A percentile compares a stretch with the other conserved stretches of the same genome.
phyloP scores from a whole-genome alignment of 1,284 basidiomycete species.

The Sanghuangporus sanghuang region DNA sequence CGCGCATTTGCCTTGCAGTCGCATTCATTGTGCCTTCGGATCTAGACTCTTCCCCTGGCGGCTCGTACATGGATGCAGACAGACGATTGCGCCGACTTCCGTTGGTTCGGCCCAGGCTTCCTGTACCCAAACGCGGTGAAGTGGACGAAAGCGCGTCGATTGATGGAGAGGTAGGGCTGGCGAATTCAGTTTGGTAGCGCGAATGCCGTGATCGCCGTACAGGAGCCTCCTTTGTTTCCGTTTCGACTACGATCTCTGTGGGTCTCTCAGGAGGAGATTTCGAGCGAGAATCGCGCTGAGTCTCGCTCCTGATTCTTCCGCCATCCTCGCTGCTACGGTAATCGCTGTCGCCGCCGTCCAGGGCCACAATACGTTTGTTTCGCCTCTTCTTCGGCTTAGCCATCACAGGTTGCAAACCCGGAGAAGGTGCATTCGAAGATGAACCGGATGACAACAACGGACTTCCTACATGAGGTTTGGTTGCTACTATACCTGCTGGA shows the following conservation, averaged over 20 bases:
- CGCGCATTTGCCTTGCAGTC: conserved; percentile 33
- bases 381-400: conserved; percentile 42
- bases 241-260: neutral
- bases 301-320: conserved; percentile 1
- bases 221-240: neutral
- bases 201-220: conserved; percentile 33
- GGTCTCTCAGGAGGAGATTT: conserved; percentile 2
- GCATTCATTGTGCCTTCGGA: conserved; percentile 27
- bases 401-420: conserved; percentile 34
- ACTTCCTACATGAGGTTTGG: conserved; percentile 13
- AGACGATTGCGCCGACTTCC: conserved; percentile 44
- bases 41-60: conserved; percentile 21
- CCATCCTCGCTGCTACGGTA: conserved; percentile 27
- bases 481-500: conserved; percentile 36
- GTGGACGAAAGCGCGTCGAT: conserved; percentile 25
- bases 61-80: conserved; percentile 60
- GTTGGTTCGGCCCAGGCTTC: conserved; percentile 9
- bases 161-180: conserved; percentile 12
- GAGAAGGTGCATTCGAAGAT: conserved; percentile 37
- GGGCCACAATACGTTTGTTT: conserved; percentile 64
- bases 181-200: conserved; percentile 44
- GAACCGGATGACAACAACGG: conserved; percentile 31
- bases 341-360: conserved; percentile 40
- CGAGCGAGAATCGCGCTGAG: conserved; percentile 22
- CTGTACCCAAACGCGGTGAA: conserved; percentile 5